Percentiles rank a stretch among this genome's conserved stretches.
Evolutionary conservation across 768 basidiomycete species (phyloP).

Genomic region (Symmetrospora coprosmae): DNA sequence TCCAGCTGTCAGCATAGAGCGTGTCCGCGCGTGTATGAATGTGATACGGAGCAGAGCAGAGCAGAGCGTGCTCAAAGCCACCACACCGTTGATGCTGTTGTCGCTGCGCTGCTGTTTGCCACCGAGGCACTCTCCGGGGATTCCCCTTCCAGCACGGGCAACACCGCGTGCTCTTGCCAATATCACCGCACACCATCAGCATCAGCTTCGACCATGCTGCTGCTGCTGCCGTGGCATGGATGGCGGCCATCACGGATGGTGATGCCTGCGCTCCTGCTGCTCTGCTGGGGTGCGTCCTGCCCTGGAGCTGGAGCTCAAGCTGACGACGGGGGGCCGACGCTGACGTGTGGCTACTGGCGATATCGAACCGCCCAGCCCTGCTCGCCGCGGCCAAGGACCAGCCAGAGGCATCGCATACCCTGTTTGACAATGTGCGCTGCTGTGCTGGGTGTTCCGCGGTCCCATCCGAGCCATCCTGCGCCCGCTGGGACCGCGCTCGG

Average conservation of each 20-base stretch:
- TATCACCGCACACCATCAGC: too few species aligned
- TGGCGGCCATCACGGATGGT: neutral
- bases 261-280: constrained; percentile 1
- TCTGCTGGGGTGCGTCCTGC: neutral
- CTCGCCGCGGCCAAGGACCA: neutral
- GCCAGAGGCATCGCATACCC: constrained; percentile 24
- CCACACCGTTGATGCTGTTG: too few species aligned
- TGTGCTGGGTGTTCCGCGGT: too few species aligned
- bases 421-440: constrained; percentile 27
- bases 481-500: too few species aligned
- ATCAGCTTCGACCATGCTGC: neutral
- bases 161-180: too few species aligned
- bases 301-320: neutral
- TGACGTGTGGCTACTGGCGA: neutral
- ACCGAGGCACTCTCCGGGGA: too few species aligned
- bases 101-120: neutral
- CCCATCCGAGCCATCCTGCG: too few species aligned
- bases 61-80: too few species aligned
- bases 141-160: too few species aligned
- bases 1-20: too few species aligned
- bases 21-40: too few species aligned
- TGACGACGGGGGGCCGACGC: neutral
- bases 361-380: neutral
- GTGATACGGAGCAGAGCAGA: too few species aligned
- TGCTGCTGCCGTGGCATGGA: neutral